Evolutionary conservation across 2,329 filamentous ascomycete species (phyloP), one percentile per base, ranked within the genome.

Genomic region (Phaeosphaeria sp.): DNA sequence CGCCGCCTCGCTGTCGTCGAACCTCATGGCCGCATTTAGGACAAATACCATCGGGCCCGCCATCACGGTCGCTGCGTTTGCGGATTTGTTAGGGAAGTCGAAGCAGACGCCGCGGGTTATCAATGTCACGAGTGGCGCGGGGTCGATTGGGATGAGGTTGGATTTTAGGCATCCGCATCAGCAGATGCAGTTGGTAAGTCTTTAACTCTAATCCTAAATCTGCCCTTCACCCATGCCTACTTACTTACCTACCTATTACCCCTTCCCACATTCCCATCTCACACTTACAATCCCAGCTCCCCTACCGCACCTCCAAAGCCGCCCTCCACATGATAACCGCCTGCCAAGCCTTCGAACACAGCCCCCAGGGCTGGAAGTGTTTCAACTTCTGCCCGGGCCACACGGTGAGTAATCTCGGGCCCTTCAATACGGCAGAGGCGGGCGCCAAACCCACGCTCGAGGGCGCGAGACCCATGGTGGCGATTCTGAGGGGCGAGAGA

Each of bases 311-410:
- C 2, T 72, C 65, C 46, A 79, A 79, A 55, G 66, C 76, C 1
- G 77, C 76, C 3, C 51, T 77, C 54, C 76, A 75, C 30, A 78
- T 79, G 75, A 50, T 78, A n/a, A 72, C 68, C 1, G 73, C 71
- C 11, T 69, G 64, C 25, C 70, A 75, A 47, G 54, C 40, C 1
- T 65, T 67, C 2, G 67, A 75, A 55, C 73, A 67, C 49, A 68
- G 65, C 27, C 60, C 51, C 0, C 22, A 54, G 13, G 73, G 73
- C 0, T 66, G 74, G 57, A 78, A 74, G 52, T 68, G 77, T 2
- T 76, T 77, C 55, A 61, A 65, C 1, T 78, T 66, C 53, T 71
- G 69, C 51, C 77, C 76, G 0, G 76, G 75, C 1, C 78, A 74
- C 40, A 77, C 71, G 7, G 64, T 61, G 15, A 68, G 63, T 42